Evolutionary conservation across 805 yeast species (phyloP).

Genomic region (Yamadazyma endophytica): DNA sequence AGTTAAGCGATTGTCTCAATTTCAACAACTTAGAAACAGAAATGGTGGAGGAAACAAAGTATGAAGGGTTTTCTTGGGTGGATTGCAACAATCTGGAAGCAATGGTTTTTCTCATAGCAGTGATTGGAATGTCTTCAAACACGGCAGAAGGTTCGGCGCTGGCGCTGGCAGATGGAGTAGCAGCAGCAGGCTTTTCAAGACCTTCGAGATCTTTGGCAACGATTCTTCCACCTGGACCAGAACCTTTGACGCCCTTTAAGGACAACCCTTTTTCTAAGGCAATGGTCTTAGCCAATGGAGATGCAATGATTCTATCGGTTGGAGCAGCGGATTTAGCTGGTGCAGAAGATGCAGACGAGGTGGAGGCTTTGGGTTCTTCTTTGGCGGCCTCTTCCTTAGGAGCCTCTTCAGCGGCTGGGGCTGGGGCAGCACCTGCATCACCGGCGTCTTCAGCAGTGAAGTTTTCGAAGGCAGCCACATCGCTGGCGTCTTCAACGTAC

Average conservation of each 20-base stretch:
- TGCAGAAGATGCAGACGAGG: conserved; percentile 25
- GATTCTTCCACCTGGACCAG: conserved; percentile 96
- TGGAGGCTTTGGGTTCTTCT: conserved; percentile 17
- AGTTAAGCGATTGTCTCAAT: conserved; percentile 85
- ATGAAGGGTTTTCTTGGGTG: conserved; percentile 83
- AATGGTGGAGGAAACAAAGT: conserved; percentile 82
- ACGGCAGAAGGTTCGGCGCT: conserved; percentile 50
- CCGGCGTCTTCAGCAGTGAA: conserved; percentile 84
- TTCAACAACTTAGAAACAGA: conserved; percentile 88
- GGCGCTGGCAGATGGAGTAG: conserved; percentile 40
- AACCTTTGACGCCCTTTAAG: conserved; percentile 77
- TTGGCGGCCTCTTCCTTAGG: conserved; percentile 22
- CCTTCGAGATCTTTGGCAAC: conserved; percentile 85
- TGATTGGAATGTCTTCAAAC: conserved; percentile 79
- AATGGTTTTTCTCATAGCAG: conserved; percentile 91
- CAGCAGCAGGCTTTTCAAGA: conserved; percentile 46
- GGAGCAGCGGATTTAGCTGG: conserved; percentile 31
- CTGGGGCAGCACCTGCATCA: conserved; percentile 32
- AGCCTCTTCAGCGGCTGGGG: conserved; percentile 31
- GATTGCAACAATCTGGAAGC: conserved; percentile 85
- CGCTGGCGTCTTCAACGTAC: conserved; percentile 81
- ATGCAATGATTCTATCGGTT: conserved; percentile 78
- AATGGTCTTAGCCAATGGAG: conserved; percentile 90
- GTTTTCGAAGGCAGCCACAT: conserved; percentile 82
- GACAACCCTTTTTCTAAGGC: conserved; percentile 92